phyloP scores from a whole-genome alignment of 2,329 filamentous ascomycete genomes.

The Arthrobotrys pseudoclavata region DNA sequence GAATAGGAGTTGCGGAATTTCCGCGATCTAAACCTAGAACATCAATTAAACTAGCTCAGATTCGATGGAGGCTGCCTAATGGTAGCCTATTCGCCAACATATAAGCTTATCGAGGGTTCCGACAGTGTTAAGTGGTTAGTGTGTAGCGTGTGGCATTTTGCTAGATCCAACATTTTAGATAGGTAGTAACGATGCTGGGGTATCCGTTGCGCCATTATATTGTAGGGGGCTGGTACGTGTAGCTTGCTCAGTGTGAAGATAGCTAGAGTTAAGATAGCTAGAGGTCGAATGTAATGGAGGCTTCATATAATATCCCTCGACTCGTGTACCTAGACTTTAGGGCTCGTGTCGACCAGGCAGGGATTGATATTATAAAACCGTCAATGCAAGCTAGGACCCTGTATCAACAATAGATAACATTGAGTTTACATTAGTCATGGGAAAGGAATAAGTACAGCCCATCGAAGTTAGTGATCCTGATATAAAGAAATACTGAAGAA shows the following conservation, averaged over 20 bases:
- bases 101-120: slow-evolving; percentile 22
- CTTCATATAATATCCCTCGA: background rate
- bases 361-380: background rate
- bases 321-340: background rate
- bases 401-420: background rate
- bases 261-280: background rate
- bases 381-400: background rate
- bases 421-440: slow-evolving; percentile 11
- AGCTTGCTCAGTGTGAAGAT: background rate
- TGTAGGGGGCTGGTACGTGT: background rate
- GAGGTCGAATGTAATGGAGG: background rate
- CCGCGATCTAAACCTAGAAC: slow-evolving; percentile 2
- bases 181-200: background rate
- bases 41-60: background rate
- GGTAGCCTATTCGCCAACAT: slow-evolving; percentile 33
- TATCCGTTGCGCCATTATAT: slow-evolving; percentile 4
- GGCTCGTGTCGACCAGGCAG: background rate
- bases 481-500: background rate
- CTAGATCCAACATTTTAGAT: slow-evolving; percentile 8
- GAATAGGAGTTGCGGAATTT: background rate
- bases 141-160: slow-evolving; percentile 25
- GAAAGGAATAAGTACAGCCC: background rate
- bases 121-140: background rate
- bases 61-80: slow-evolving; percentile 8
- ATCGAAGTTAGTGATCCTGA: background rate